Conservation (phyloP, 805 yeast species). For the Pichia nakasei region DNA sequence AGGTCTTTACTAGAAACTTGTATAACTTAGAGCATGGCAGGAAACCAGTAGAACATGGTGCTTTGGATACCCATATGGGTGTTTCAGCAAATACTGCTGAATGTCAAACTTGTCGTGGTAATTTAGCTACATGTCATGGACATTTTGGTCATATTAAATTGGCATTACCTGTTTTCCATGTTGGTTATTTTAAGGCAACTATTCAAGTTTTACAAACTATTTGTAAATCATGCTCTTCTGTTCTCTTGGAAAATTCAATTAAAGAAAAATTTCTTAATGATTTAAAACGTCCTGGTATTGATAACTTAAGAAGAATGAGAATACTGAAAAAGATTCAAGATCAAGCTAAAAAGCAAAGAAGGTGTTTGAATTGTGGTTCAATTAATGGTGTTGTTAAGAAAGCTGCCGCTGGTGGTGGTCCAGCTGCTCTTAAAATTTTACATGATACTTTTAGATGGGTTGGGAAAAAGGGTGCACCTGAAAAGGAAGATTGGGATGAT, state of each 20-base stretch:
- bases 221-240: conserved; percentile 80
- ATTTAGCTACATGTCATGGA: conserved; percentile 91
- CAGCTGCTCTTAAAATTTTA: conserved; percentile 89
- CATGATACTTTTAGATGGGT: conserved; percentile 95
- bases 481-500: conserved; percentile 77
- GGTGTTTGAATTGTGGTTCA: conserved; percentile 81
- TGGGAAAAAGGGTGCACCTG: conserved; percentile 82
- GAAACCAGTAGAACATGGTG: conserved; percentile 74
- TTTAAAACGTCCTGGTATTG: conserved; percentile 78
- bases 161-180: conserved; percentile 94
- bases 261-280: conserved; percentile 68
- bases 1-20: conserved; percentile 81
- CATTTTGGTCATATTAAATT: conserved; percentile 93
- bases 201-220: conserved; percentile 82
- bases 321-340: conserved; percentile 74
- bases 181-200: conserved; percentile 90
- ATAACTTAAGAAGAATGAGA: conserved; percentile 87
- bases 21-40: conserved; percentile 88
- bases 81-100: conserved; percentile 77
- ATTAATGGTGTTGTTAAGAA: conserved; percentile 95
- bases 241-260: conserved; percentile 64
- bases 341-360: conserved; percentile 91
- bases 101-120: conserved; percentile 88
- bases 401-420: conserved; percentile 85
- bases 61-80: conserved; percentile 91